phyloP scores from a whole-genome alignment of 2,329 filamentous ascomycete genomes.

The Paradendryphiella salina region DNA sequence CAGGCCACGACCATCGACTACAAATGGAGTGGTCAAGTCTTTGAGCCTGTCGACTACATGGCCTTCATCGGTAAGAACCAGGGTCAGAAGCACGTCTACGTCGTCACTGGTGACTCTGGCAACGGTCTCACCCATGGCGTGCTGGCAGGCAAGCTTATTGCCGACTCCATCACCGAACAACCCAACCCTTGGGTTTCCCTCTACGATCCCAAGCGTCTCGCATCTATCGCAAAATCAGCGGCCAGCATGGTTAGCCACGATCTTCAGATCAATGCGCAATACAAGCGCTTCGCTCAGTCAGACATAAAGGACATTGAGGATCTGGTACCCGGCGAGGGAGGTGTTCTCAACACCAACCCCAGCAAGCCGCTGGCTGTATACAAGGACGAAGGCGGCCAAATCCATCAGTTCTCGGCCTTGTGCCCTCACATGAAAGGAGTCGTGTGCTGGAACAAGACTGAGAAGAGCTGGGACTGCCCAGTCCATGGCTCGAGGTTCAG shows the following conservation, averaged over 20 bases:
- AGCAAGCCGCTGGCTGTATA: constrained; percentile 59
- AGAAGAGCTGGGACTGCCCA: constrained; percentile 55
- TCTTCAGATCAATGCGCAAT: constrained; percentile 59
- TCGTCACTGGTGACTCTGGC: constrained; percentile 61
- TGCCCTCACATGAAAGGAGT: constrained; percentile 62
- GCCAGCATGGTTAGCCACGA: constrained; percentile 56
- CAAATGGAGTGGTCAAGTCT: constrained; percentile 61
- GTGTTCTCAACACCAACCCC: constrained; percentile 55
- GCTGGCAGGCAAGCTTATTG: constrained; percentile 56
- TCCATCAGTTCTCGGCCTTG: constrained; percentile 57
- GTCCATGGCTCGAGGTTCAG: constrained; percentile 52
- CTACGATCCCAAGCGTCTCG: constrained; percentile 57
- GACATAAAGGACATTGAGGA: constrained; percentile 63
- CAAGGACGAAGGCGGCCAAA: constrained; percentile 58
- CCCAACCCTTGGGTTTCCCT: constrained; percentile 55
- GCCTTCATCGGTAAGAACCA: constrained; percentile 61
- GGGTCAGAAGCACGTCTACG: constrained; percentile 56
- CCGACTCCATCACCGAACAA: constrained; percentile 58
- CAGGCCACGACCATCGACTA: constrained; percentile 57
- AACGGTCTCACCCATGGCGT: constrained; percentile 62
- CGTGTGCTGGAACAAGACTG: constrained; percentile 58
- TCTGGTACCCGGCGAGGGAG: constrained; percentile 54
- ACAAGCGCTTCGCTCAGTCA: constrained; percentile 58
- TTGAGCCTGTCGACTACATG: constrained; percentile 60
- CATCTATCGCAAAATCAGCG: constrained; percentile 52